Evolutionary conservation across 768 basidiomycete genomes (phyloP).

Genomic region (Mycena rosella): DNA sequence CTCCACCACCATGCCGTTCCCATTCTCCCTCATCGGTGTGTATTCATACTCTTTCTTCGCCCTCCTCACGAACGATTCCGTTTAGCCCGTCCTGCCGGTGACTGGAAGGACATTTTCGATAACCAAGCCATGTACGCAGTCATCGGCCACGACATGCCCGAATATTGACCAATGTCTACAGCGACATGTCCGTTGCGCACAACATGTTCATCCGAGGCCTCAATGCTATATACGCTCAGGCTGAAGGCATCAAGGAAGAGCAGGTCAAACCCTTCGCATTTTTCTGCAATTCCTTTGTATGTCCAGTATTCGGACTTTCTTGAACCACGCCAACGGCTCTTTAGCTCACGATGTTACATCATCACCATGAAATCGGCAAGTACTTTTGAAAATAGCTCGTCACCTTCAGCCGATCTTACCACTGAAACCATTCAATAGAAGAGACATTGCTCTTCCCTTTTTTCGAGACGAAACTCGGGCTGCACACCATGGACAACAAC

Average conservation of each 20-base stretch:
- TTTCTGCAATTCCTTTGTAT: constrained; percentile 44
- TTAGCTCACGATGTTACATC: constrained; percentile 45
- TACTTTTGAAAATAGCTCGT: no score
- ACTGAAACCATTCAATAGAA: constrained; percentile 48
- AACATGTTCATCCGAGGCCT: constrained; percentile 48
- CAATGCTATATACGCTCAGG: constrained; percentile 45
- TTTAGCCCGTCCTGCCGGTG: constrained; percentile 41
- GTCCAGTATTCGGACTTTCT: constrained; percentile 5
- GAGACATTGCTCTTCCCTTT: constrained; percentile 47
- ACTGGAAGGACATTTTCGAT: constrained; percentile 46
- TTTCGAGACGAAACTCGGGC: constrained; percentile 46
- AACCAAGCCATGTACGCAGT: constrained; percentile 44
- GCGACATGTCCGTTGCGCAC: constrained; percentile 48
- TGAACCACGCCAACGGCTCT: not conserved
- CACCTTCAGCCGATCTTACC: no score
- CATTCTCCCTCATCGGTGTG: constrained; percentile 21
- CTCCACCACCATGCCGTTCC: constrained; percentile 30
- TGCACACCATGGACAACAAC: constrained; percentile 41
- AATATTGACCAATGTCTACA: constrained; percentile 22
- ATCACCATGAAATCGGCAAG: constrained; percentile 50
- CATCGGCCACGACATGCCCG: not conserved
- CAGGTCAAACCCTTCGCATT: constrained; percentile 46
- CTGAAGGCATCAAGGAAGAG: constrained; percentile 37
- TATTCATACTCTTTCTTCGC: not conserved
- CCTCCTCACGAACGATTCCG: not conserved